Base-by-base conservation (phyloP, 2,329 filamentous ascomycete species). In the Pseudocercospora fuligena region DNA sequence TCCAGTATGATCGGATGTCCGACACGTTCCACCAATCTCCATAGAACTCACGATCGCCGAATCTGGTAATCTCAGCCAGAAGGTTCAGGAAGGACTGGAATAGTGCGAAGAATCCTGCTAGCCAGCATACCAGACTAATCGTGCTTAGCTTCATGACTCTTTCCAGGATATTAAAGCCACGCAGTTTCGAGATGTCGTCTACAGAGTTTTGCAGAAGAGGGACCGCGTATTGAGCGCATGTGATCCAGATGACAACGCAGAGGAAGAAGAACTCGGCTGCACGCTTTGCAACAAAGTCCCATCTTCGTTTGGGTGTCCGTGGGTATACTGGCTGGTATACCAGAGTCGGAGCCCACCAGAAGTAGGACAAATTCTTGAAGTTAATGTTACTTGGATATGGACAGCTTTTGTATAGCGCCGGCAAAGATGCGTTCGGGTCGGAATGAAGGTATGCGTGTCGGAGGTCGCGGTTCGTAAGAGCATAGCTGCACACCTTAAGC, bases 241-340 rank as follows among this genome's bases (percentile, higher is more conserved):
- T 90, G 74, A 98, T 90, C 94, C 95, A 99, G 79, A 99, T 97
- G 9, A 75, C 46, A 63, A 94, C 90, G 73, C 89, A 89, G 49
- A 98, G 84, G 21, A 89, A 89, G 65, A 90, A 86, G 6, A 92
- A 87, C 80, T 99, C 95, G 57, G 86, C 87, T 53, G 94, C 77
- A 16, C 95, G 88, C 81, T 97, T 97, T 65, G 87, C 82, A 46
- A 98, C 92, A 77, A 97, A 99, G 3, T 87, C 78, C 93, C 94
- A 97, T 69, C 95, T 87, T 72, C 97, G 92, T 64, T 86, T 87
- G 8, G 88, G 83, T 5, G 92, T 93, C 51, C 94, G 91, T 21
- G 95, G 95, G 78, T 99, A 99, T 14, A 95, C 93, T 1, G 95
- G 95, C 82, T 99, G 95, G 78, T 99, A 99, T 53, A 98, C 91